Evolutionary conservation across 2,329 filamentous ascomycete species (phyloP), one percentile per base, ranked within the genome.

Genomic region (Fusarium buxicola): DNA sequence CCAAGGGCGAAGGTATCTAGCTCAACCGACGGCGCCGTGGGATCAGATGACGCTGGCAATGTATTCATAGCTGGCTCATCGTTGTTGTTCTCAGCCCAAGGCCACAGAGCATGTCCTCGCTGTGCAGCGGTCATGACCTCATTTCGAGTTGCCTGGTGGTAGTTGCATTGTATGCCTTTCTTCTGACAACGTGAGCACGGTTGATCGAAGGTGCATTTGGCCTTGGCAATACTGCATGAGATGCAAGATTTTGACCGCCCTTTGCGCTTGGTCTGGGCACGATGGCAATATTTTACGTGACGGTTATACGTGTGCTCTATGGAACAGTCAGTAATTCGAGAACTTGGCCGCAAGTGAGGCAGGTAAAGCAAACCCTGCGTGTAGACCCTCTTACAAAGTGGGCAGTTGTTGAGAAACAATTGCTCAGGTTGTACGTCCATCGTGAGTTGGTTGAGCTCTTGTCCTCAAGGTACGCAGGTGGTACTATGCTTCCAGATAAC

Each of bases 201-300:
- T 3, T 63, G 59, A 1, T 38, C 46, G 28, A 73, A 73, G 11
- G 34, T 58, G 24, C 70, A 73, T 18, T 71, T 73, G 4, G 50
- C 40, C 15, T 73, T 73, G 2, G 70, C 58, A 8, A 12, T 25
- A 21, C 54, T 66, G 8, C 70, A 73, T 1, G 58, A 31, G 3
- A 48, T 1, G 13, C 70, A 73, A 4, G 70, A 71, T 15, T 46
- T 71, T 2, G 55, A 69, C 0, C 70, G 60, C 0, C 70, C 70
- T 10, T 71, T 73, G 4, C 70, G 68, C 11, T 36, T 63, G 0
- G 7, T n/a, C 13, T 71, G 66, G 1, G 70, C 70, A 9, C 65
- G 65, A 1, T 55, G 65, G 8, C 70, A 73, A 1, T 73, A 73
- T 8, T 61, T 67, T 5, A 72, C 27, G 32, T 73, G 70, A 0